A percentile compares a stretch with the other conserved stretches of the same genome.
Evolutionary conservation across 768 basidiomycete genomes (phyloP).

Genomic region (Lactarius indigo): DNA sequence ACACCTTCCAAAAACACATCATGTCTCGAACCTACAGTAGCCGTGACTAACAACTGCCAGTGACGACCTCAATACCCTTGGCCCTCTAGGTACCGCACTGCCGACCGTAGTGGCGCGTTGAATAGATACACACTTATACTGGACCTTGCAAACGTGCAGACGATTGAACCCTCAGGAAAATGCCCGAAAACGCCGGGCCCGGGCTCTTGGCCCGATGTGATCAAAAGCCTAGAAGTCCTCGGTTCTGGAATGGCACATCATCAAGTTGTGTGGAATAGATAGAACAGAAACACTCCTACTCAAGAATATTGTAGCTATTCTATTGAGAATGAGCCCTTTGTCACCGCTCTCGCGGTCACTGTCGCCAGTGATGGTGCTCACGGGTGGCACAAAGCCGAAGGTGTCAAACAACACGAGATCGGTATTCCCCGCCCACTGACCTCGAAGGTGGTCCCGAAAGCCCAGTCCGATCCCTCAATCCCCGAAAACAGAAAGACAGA

Average conservation of each 20-base stretch:
- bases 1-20: too few species aligned
- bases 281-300: conserved; percentile 37
- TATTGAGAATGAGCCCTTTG: conserved; percentile 31
- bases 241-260: conserved; percentile 41
- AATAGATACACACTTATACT: conserved; percentile 66
- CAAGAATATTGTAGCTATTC: conserved; percentile 68
- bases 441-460: conserved; percentile 66
- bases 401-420: conserved; percentile 90
- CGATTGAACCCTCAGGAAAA: conserved; percentile 78
- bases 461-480: conserved; percentile 86
- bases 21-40: too few species aligned
- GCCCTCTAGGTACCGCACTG: too few species aligned
- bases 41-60: too few species aligned
- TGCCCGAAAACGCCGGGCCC: conserved; percentile 69
- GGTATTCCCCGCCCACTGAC: conserved; percentile 48
- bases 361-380: conserved; percentile 36
- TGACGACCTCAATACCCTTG: too few species aligned
- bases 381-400: conserved; percentile 68
- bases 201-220: conserved; percentile 60
- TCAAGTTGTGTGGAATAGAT: conserved; percentile 5
- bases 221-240: conserved; percentile 83
- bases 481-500: conserved; percentile 43
- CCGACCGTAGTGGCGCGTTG: not conserved
- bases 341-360: too few species aligned
- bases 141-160: conserved; percentile 88